Base-by-base conservation (phyloP, 345 rosid species). In the Capsella bursapastoris region DNA sequence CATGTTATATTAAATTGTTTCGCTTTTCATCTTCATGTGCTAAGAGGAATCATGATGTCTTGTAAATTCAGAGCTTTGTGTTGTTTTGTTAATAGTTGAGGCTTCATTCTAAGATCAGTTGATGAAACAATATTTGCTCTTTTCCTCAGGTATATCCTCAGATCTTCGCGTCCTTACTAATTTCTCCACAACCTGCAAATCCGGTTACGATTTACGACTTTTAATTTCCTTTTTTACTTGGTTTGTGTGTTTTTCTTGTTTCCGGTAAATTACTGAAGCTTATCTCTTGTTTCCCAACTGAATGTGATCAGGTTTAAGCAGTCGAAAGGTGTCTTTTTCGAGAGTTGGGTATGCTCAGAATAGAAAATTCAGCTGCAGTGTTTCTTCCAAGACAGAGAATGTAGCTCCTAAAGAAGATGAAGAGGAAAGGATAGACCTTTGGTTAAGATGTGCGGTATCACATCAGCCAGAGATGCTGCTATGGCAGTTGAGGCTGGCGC, bases 401-500 rank as follows among this genome's bases (percentile, higher is more conserved):
- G 64, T 58, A 34, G 13, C 47, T 57, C 62, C 12, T 13, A 31
- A 15, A 60, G 49, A 56, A 62, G 81, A 66, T 58, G 75, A 69
- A 44, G 66, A 73, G 78, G 66, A 72, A 82, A 82, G 73, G 43
- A 14, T 49, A 50, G 7, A 58, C 82, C 90, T 77, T 76, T 86
- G 73, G 90, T 92, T 69, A 87, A 92, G 86, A 92, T 92, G 91
- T 89, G 97, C 16, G 97, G 98, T 61, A 81, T 92, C 35, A 87
- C 97, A 57, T 89, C 97, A 28, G 89, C 90, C 2, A 67, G 62
- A 78, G 97, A 92, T 78, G 97, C 97, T 32, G 88, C 85, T 18
- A 72, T 86, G 76, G 98, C 97, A 6, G 97, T 90, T 65, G 98
- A 92, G 85, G 91, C 95, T 55, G 97, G 96, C 45, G 97, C 97